Evolutionary conservation across 805 yeast species (phyloP), one percentile per base, ranked within the genome.

Genomic region (Candida saitoana): DNA sequence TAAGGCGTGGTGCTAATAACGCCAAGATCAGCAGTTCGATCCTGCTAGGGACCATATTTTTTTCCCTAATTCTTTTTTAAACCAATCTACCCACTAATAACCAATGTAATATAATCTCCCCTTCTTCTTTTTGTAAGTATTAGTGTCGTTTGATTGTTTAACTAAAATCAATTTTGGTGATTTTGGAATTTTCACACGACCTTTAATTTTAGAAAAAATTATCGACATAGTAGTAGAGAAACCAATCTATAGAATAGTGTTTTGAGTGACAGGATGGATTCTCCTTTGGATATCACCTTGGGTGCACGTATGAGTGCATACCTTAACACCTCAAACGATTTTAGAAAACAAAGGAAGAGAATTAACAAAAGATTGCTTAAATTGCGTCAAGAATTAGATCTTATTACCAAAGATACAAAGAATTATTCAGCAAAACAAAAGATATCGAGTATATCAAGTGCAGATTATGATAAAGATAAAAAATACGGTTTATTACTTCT

Each of bases 1-100:
- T 67, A 69, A 64, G 73, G 73, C 73, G 73, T 57, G 73, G 74
- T 68, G 74, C 73, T 69, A 69, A 69, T 68, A 69, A 69, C 73
- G 73, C 74, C 74, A 56, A 69, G 87, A 80, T 80, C 87, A 79
- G 84, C 87, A 77, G 87, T 80, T 80, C 87, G 86, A 80, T 79
- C 87, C 86, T 77, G 87, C 84, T 78, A 80, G 84, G 84, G 84
- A 80, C 79, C 25, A 22, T 7, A 22, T 22, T 34, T 18, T 8
- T 34, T 34, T 34, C 19, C 9, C 4, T 15, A n/a, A n/a, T n/a
- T n/a, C n/a, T n/a, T n/a, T n/a, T n/a, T n/a, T n/a, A n/a, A n/a
- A n/a, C n/a, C n/a, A n/a, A n/a, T n/a, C n/a, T n/a, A n/a, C n/a
- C n/a, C n/a, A n/a, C n/a, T n/a, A n/a, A n/a, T n/a, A n/a, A n/a